phyloP scores from a whole-genome alignment of 345 rosid species.

The Murraya koenigii region DNA sequence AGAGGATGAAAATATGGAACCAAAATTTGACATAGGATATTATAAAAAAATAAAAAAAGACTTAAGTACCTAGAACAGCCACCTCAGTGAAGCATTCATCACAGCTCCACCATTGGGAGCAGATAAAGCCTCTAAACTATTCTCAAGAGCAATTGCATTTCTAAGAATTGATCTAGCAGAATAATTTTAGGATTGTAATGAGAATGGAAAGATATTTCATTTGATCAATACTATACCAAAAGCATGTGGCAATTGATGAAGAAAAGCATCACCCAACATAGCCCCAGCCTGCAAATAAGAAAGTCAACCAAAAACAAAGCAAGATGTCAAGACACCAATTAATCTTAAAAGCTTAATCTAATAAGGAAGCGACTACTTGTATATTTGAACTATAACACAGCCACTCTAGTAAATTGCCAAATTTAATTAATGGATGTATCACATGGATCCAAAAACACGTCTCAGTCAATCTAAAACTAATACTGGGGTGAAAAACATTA shows the following conservation, averaged over 20 bases:
- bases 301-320: slow-evolving; percentile 7
- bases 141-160: not conserved
- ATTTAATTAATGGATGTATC: not conserved
- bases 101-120: not conserved
- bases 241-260: slow-evolving; percentile 97
- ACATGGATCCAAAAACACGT: not conserved
- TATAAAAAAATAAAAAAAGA: too few species aligned
- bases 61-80: not conserved
- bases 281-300: slow-evolving; percentile 80
- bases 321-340: not conserved
- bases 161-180: not conserved
- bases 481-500: not conserved
- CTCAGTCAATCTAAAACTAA: not conserved
- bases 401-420: not conserved
- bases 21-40: not conserved
- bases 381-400: not conserved
- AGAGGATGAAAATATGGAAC: not conserved
- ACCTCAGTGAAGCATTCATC: not conserved
- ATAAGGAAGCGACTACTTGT: not conserved
- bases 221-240: slow-evolving; percentile 60
- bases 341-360: not conserved
- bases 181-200: not conserved
- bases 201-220: not conserved
- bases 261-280: slow-evolving; percentile 99
- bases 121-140: not conserved